Conservation (phyloP, 305 asterid species). For the Ilex paraguariensis region DNA sequence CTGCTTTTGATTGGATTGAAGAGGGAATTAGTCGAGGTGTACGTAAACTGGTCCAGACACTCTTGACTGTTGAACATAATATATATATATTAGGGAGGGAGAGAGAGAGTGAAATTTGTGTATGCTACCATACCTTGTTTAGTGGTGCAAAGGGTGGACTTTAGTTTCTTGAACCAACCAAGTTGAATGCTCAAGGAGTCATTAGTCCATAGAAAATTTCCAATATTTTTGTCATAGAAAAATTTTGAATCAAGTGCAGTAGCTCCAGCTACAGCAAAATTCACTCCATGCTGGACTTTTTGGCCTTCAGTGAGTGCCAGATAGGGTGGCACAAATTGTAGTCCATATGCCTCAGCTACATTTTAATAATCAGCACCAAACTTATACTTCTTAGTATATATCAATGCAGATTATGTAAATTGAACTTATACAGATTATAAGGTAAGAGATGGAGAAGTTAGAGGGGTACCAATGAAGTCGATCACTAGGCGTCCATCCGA, state of each 20-base stretch:
- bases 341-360: slow-evolving; percentile 75
- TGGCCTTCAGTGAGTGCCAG: slow-evolving; percentile 30
- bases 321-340: slow-evolving; percentile 62
- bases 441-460: too few species aligned
- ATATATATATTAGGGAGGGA: too few species aligned
- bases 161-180: slow-evolving; percentile 60
- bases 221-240: slow-evolving; percentile 50
- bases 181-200: slow-evolving; percentile 57
- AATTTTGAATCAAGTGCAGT: slow-evolving; percentile 66
- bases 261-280: slow-evolving; percentile 89
- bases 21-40: too few species aligned
- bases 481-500: slow-evolving; percentile 68
- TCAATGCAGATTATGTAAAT: too few species aligned
- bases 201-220: slow-evolving; percentile 57
- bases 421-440: too few species aligned
- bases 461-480: slow-evolving; percentile 59
- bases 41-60: too few species aligned
- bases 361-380: not conserved
- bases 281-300: slow-evolving; percentile 51
- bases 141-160: slow-evolving; percentile 49
- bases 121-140: slow-evolving; percentile 35
- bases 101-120: too few species aligned
- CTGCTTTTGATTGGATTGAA: too few species aligned
- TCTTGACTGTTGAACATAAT: too few species aligned
- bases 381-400: too few species aligned